Evolutionary conservation across 1,284 basidiomycete species (phyloP), one percentile per base, ranked within the genome.

Genomic region (Coniophora puteana): DNA sequence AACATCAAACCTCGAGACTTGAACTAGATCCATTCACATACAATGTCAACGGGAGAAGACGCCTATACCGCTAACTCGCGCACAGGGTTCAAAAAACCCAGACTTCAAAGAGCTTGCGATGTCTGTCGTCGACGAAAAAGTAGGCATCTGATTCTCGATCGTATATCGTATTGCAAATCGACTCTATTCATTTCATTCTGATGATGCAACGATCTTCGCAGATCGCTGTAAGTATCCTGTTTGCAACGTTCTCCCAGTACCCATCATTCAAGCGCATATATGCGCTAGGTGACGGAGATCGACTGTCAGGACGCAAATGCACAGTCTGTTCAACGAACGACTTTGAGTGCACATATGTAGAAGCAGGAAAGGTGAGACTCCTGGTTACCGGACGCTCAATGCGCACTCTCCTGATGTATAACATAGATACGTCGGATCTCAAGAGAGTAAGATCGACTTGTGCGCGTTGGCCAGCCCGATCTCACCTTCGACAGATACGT

Each of bases 371-470:
- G 74, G 83, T 84, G 46, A 35, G 69, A 10, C 38, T 35, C 4
- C 27, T 16, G 4, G 14, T 31, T 22, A 10, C 40, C 22, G 7
- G 35, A 45, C 32, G 29, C 14, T n/a, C 21, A 8, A 11, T 24
- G 16, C 22, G 29, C 38, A 18, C 41, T 23, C 28, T 32, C 18
- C 48, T 14, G 21, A 29, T 14, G 28, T n/a, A n/a, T n/a, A n/a
- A n/a, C n/a, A 12, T 48, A 90, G 78, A 86, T 89, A 68, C 80
- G 89, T 26, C 88, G 89, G 3, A 86, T 89, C 21, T 85, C 89
- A 1, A 89, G 92, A 66, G 89, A 88, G 76, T 92, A 23, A 17
- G 51, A n/a, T n/a, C n/a, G n/a, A 13, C 13, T 34, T 14, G 22
- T n/a, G 7, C 18, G 8, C 7, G 22, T 20, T 6, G 16, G 25